Conservation (phyloP, 805 yeast genomes). For the Yarrowia yakushimensis region DNA sequence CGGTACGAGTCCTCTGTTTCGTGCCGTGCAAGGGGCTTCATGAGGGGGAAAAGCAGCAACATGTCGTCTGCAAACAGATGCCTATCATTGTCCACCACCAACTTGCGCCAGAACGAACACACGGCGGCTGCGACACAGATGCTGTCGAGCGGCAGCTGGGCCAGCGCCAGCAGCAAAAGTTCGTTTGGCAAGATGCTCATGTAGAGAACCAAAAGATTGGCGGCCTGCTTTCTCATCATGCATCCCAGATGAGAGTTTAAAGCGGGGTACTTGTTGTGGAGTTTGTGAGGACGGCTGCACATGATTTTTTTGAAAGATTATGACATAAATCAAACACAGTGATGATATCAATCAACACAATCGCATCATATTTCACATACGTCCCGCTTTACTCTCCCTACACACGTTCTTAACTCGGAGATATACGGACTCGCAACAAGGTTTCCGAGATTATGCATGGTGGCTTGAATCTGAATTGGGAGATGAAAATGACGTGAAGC, state of each 20-base stretch:
- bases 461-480: background rate
- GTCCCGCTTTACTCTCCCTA: background rate
- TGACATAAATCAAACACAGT: too few species aligned
- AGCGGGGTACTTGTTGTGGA: background rate
- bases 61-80: background rate
- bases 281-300: background rate
- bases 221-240: background rate
- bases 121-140: background rate
- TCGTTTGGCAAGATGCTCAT: conserved; percentile 16
- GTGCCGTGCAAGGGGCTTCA: background rate
- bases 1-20: background rate
- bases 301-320: background rate
- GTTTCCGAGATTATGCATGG: conserved; percentile 1
- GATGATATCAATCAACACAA: too few species aligned
- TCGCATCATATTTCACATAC: too few species aligned
- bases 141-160: background rate
- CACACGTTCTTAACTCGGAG: background rate
- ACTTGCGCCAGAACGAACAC: background rate
- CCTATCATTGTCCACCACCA: background rate
- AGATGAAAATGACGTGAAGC: too few species aligned
- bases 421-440: background rate
- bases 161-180: background rate
- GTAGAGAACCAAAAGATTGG: background rate
- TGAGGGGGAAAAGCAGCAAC: conserved; percentile 1
- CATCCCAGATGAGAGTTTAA: background rate